phyloP scores from a whole-genome alignment of 78 protist genomes.

The Trichosphaerium sp. region DNA sequence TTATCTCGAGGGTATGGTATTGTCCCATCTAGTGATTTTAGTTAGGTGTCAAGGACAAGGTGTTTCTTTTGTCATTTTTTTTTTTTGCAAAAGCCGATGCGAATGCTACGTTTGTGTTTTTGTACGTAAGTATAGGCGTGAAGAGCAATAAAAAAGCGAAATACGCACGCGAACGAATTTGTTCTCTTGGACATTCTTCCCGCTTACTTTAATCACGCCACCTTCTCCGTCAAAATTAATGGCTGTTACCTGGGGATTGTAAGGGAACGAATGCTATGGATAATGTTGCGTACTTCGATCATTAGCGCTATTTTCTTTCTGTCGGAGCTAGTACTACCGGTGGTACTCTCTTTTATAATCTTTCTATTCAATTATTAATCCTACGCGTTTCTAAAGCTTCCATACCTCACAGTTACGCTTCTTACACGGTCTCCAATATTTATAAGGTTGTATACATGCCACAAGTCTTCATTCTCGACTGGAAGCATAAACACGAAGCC shows the following conservation, averaged over 20 bases:
- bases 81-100: neutral
- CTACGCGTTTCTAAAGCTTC: neutral
- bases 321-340: conserved; percentile 53
- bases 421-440: conserved; percentile 32
- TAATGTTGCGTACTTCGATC: conserved; percentile 22
- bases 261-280: too few relatives aligned
- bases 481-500: conserved; percentile 7
- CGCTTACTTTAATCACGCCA: conserved; percentile 48
- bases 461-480: conserved; percentile 57
- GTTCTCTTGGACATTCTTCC: conserved; percentile 50
- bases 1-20: conserved; percentile 74
- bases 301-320: conserved; percentile 46
- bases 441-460: conserved; percentile 63
- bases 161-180: conserved; percentile 25
- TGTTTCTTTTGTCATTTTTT: neutral
- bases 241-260: too few relatives aligned
- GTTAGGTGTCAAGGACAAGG: too few relatives aligned
- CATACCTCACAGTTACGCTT: conserved; percentile 24
- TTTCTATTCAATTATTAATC: conserved; percentile 21
- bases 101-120: too few relatives aligned
- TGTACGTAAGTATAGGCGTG: too few relatives aligned
- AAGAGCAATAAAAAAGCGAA: too few relatives aligned
- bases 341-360: conserved; percentile 52
- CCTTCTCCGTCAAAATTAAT: conserved; percentile 63
- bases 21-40: conserved; percentile 38